Base-by-base conservation (phyloP, 2,329 filamentous ascomycete species). In the Fusarium hainanense region DNA sequence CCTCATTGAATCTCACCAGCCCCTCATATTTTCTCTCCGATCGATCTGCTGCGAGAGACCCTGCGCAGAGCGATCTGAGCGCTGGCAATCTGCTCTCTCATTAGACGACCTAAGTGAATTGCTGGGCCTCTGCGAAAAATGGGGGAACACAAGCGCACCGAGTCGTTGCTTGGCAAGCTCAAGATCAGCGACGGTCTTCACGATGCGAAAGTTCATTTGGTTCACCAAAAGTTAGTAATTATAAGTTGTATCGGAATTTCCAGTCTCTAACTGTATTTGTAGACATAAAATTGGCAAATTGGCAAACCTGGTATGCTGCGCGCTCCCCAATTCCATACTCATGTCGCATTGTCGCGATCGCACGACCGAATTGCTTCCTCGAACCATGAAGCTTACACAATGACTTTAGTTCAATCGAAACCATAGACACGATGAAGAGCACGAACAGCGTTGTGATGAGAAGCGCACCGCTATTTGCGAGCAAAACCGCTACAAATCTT, bases 351-450 rank as follows among this genome's bases (percentile, higher is more conserved):
- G n/a, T 43, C 40, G 21, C 47, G 40, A 47, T 46, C 21, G 32
- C 18, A 21, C 28, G 16, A 37, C 18, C 21, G 25, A 25, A 32
- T 27, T n/a, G 7, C 16, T 21, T 34, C 16, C 32, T 28, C 3
- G 25, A 51, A 37, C 46, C 18, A 34, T 49, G 47, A 37, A 37
- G 14, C 46, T 67, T 44, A 49, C 37, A 47, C 21, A 44, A 20
- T 18, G 4, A 27, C 20, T 58, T 7, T 54, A 88, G 86, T 87
- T 97, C 82, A 98, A 98, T 76, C 84, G 87, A 25, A 93, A 97
- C 69, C 95, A 98, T 79, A 92, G 95, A 57, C 95, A 98, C 77
- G 95, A 98, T 77, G 95, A 98, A 80, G 91, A 91, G 71, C 94
- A 98, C 78, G 96, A 98, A 78, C 85, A 95, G 79, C 84, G 80